Percentiles rank a stretch among this genome's conserved stretches.
phyloP scores from a whole-genome alignment of 2,329 filamentous ascomycete genomes.

The Fusarium odoratissimum region DNA sequence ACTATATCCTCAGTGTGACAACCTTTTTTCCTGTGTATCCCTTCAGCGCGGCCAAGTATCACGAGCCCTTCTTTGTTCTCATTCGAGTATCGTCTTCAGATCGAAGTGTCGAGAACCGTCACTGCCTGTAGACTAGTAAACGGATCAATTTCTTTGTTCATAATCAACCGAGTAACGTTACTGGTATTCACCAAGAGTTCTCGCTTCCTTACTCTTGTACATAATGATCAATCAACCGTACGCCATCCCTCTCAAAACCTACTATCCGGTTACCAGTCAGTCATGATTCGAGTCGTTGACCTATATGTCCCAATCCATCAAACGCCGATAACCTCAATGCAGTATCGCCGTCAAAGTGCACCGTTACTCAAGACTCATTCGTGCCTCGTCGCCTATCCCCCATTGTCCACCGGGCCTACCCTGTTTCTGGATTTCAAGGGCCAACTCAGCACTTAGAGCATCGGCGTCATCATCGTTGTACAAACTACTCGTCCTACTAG shows the following conservation, averaged over 20 bases:
- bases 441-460: constrained; percentile 57
- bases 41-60: constrained; percentile 10
- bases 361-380: constrained; percentile 77
- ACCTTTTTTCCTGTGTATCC: constrained; percentile 11
- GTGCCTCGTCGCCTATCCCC: constrained; percentile 85
- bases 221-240: constrained; percentile 9
- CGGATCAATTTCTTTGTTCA: constrained; percentile 19
- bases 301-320: constrained; percentile 51
- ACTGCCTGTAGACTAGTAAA: background rate
- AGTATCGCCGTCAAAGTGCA: constrained; percentile 13
- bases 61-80: constrained; percentile 38
- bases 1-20: constrained; percentile 24
- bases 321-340: constrained; percentile 33
- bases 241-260: constrained; percentile 17
- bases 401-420: constrained; percentile 71
- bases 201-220: constrained; percentile 20
- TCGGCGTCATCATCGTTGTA: constrained; percentile 57
- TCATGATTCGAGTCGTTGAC: background rate
- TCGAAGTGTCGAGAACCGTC: background rate
- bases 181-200: constrained; percentile 25
- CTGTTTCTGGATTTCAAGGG: constrained; percentile 65
- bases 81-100: constrained; percentile 8
- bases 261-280: background rate
- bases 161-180: constrained; percentile 14
- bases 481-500: constrained; percentile 58